These are phyloP conservation scores for Syzygium grande DNA, from an alignment of 345 rosid genomes.

Conservation along the genomic window DNA sequence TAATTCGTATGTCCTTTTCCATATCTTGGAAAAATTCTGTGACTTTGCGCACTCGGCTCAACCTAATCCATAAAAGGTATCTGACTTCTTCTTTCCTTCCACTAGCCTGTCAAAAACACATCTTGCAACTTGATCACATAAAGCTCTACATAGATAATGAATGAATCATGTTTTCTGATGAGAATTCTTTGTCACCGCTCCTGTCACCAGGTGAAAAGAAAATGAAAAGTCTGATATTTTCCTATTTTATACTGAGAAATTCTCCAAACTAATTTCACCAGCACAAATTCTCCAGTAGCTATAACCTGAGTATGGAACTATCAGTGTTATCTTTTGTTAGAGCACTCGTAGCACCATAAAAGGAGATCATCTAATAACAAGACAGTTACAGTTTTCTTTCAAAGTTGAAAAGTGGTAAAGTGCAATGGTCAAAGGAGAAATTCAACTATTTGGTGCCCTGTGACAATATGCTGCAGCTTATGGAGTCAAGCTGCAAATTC, in stretches of 20 bases:
- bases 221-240: not conserved
- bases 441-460: not conserved
- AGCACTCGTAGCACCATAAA: not conserved
- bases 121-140: not conserved
- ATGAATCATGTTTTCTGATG: not conserved
- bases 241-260: not conserved
- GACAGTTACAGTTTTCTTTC: not conserved
- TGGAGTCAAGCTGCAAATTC: not conserved
- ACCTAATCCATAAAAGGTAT: constrained; percentile 67
- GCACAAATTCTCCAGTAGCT: not conserved
- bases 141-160: not conserved
- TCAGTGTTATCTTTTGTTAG: not conserved
- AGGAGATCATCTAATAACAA: not conserved
- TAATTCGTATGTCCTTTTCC: constrained; percentile 81
- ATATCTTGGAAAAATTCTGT: constrained; percentile 51
- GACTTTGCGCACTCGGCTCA: constrained; percentile 49
- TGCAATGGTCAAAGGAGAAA: not conserved
- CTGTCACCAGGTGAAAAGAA: not conserved
- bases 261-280: not conserved
- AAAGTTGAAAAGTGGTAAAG: not conserved
- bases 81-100: constrained; percentile 64
- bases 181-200: not conserved
- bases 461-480: not conserved
- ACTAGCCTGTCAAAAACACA: constrained; percentile 27
- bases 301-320: not conserved